A percentile compares a stretch with the other conserved stretches of the same genome.
phyloP scores from a whole-genome alignment of 768 basidiomycete species.

The Collybia mongolica region DNA sequence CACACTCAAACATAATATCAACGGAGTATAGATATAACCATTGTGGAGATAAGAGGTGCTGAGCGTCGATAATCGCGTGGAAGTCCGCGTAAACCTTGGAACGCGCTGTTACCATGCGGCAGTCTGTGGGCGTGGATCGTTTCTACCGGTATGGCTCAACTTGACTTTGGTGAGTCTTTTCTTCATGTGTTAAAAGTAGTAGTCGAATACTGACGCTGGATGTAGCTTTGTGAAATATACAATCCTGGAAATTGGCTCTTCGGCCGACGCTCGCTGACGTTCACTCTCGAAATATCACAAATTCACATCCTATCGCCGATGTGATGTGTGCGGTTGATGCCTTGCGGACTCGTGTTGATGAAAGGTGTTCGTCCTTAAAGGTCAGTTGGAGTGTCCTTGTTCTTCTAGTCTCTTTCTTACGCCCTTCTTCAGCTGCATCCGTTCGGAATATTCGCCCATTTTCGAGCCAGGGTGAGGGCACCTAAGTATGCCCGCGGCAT shows the following conservation, averaged over 20 bases:
- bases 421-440: neutral
- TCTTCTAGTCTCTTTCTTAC: neutral
- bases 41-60: neutral
- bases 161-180: too few relatives aligned
- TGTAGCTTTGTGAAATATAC: too few relatives aligned
- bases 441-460: too few relatives aligned
- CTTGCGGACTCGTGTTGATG: conserved; percentile 7
- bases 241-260: too few relatives aligned
- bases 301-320: neutral
- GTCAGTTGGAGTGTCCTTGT: neutral
- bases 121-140: neutral
- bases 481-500: too few relatives aligned
- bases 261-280: too few relatives aligned
- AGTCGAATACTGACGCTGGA: too few relatives aligned
- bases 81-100: neutral
- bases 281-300: neutral
- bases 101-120: conserved; percentile 4
- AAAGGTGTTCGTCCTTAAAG: neutral
- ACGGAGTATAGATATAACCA: neutral
- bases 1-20: neutral
- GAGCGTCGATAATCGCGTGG: neutral
- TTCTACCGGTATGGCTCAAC: too few relatives aligned
- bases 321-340: neutral
- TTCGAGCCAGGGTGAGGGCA: too few relatives aligned
- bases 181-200: too few relatives aligned